phyloP scores from a whole-genome alignment of 768 basidiomycete genomes.

The Tulasnella sp. region DNA sequence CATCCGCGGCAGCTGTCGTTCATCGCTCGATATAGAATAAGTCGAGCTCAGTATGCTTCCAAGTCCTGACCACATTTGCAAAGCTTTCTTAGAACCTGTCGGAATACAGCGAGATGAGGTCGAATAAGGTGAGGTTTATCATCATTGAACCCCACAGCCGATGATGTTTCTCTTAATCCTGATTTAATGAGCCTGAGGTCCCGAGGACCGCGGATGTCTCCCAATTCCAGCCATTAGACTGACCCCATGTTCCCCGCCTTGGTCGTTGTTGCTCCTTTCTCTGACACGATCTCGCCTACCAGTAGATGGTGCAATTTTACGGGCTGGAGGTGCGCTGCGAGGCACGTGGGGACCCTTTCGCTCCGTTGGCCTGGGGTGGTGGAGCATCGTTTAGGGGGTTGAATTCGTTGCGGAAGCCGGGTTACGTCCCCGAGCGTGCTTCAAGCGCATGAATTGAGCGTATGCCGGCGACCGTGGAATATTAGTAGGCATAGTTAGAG shows the following conservation, averaged over 20 bases:
- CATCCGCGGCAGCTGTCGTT: too few species aligned
- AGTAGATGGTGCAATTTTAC: background rate
- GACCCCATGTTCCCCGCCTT: background rate
- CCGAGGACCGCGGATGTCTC: conserved; percentile 9
- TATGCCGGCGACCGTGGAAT: too few species aligned
- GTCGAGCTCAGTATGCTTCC: background rate
- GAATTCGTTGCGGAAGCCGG: background rate
- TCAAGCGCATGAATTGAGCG: background rate
- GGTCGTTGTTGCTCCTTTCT: background rate
- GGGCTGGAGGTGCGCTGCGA: background rate
- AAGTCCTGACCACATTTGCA: too few species aligned
- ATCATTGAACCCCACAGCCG: background rate
- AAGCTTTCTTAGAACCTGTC: background rate
- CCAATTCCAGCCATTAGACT: conserved; percentile 12
- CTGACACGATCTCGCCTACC: background rate
- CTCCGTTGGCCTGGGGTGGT: background rate
- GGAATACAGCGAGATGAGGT: background rate
- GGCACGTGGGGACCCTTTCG: background rate
- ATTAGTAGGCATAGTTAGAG: background rate
- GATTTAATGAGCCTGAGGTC: conserved; percentile 21
- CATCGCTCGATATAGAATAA: background rate
- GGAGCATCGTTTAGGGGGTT: background rate
- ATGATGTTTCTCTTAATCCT: conserved; percentile 8
- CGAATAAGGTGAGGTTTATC: background rate
- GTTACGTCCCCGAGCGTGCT: too few species aligned